Evolutionary conservation across 1,139 yeast species (phyloP).

Genomic region (Suhomyces taliae): DNA sequence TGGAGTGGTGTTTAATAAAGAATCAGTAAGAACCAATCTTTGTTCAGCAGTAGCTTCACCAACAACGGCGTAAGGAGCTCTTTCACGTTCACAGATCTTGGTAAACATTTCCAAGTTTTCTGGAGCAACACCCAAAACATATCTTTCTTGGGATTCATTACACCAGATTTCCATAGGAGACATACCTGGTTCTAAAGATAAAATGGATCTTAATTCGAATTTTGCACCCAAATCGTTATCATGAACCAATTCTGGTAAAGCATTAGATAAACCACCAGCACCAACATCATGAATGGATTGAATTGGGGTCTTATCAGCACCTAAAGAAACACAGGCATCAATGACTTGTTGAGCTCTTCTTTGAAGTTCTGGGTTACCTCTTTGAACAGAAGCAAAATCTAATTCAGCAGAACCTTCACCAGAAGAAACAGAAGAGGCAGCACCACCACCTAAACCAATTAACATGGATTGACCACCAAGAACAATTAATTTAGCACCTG

Average conservation of each 20-base stretch:
- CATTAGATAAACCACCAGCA: conserved; percentile 98
- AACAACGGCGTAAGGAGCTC: conserved; percentile 94
- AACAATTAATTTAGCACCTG: conserved; percentile 90
- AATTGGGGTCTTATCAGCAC: conserved; percentile 72
- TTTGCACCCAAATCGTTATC: conserved; percentile 94
- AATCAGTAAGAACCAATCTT: conserved; percentile 78
- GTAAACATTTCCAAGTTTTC: conserved; percentile 72
- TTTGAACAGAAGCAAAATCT: conserved; percentile 98
- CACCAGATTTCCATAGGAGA: conserved; percentile 99
- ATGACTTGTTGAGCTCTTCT: conserved; percentile 99
- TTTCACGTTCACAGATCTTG: conserved; percentile 86
- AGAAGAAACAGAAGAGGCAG: conserved; percentile 92
- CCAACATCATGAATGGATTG: conserved; percentile 99
- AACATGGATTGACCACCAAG: conserved; percentile 99
- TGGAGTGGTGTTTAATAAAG: conserved; percentile 73
- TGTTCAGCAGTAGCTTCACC: conserved; percentile 91
- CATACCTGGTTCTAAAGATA: conserved; percentile 96
- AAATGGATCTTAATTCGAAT: conserved; percentile 87
- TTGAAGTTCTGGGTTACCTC: conserved; percentile 99
- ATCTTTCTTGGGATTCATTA: conserved; percentile 98
- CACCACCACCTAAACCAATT: conserved; percentile 99
- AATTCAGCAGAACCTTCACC: conserved; percentile 95
- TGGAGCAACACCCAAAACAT: conserved; percentile 88
- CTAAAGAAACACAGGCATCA: conserved; percentile 87
- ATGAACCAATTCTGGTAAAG: conserved; percentile 95